Evolutionary conservation across 768 basidiomycete genomes (phyloP).

Genomic region (Lyophyllum atratum): DNA sequence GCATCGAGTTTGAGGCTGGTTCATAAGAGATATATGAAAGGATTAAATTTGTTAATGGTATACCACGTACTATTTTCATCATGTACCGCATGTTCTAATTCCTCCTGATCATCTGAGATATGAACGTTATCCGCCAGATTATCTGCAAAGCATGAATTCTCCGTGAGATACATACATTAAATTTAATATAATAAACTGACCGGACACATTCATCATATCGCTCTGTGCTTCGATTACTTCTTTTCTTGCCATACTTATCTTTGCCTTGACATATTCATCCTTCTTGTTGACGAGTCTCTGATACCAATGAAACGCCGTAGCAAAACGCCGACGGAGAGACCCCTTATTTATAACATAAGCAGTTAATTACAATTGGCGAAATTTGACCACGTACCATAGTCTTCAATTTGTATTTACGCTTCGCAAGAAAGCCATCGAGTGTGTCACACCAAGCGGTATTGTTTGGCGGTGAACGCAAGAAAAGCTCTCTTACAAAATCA

Average conservation of each 20-base stretch:
- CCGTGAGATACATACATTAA: too few species aligned
- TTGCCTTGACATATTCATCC: neutral
- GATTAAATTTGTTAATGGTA: too few species aligned
- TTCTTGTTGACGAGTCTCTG: neutral
- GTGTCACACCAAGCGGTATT: neutral
- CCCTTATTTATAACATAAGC: neutral
- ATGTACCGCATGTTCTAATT: too few species aligned
- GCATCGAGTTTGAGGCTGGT: too few species aligned
- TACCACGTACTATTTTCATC: too few species aligned
- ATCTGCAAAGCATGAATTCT: too few species aligned
- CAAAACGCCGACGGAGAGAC: neutral
- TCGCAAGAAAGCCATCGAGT: neutral
- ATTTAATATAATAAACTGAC: too few species aligned
- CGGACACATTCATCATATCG: neutral
- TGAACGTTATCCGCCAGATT: too few species aligned
- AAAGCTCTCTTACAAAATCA: neutral
- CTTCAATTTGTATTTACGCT: neutral
- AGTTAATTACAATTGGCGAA: neutral
- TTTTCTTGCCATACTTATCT: neutral
- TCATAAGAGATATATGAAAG: too few species aligned
- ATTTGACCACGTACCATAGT: neutral
- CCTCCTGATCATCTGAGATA: too few species aligned
- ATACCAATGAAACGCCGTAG: neutral
- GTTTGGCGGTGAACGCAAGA: neutral
- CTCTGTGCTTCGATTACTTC: neutral